Evolutionary conservation across 306 rosid genomes (phyloP).

Genomic region (Casuarina cunninghamiana): DNA sequence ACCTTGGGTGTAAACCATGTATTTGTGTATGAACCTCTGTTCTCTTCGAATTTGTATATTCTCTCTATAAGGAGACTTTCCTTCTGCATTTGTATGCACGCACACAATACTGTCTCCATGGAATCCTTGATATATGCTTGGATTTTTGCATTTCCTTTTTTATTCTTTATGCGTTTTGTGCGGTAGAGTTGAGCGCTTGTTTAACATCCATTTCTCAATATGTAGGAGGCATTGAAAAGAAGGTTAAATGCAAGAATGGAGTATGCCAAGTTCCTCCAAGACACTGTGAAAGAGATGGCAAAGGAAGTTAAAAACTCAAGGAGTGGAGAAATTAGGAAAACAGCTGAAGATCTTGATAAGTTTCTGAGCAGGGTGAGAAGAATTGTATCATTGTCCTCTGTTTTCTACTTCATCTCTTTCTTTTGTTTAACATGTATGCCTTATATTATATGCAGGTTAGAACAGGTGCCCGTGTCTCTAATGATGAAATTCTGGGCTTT

Average conservation of each 20-base stretch:
- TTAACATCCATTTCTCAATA: constrained; percentile 28
- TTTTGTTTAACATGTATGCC: constrained; percentile 7
- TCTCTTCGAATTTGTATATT: neutral
- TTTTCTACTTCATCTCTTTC: neutral
- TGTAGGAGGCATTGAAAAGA: constrained; percentile 89
- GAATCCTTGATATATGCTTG: neutral
- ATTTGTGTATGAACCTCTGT: neutral
- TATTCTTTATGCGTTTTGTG: neutral
- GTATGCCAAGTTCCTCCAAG: constrained; percentile 94
- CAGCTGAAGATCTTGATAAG: constrained; percentile 93
- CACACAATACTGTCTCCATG: neutral
- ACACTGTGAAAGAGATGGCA: constrained; percentile 98
- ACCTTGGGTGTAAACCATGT: neutral
- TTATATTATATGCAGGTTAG: constrained; percentile 60
- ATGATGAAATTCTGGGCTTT: constrained; percentile 91
- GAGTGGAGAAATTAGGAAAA: constrained; percentile 85
- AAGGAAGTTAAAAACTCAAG: constrained; percentile 88
- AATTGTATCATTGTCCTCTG: constrained; percentile 19
- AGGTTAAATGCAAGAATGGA: constrained; percentile 92
- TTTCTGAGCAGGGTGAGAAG: constrained; percentile 63
- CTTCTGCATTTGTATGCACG: neutral
- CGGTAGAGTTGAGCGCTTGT: constrained; percentile 20
- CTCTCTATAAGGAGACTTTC: neutral
- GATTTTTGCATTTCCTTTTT: neutral
- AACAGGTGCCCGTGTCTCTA: constrained; percentile 72